A percentile compares a stretch with the other conserved stretches of the same genome.
Evolutionary conservation across 495 filamentous ascomycete species (phyloP).

Genomic region (Talaromyces proteolyticus): DNA sequence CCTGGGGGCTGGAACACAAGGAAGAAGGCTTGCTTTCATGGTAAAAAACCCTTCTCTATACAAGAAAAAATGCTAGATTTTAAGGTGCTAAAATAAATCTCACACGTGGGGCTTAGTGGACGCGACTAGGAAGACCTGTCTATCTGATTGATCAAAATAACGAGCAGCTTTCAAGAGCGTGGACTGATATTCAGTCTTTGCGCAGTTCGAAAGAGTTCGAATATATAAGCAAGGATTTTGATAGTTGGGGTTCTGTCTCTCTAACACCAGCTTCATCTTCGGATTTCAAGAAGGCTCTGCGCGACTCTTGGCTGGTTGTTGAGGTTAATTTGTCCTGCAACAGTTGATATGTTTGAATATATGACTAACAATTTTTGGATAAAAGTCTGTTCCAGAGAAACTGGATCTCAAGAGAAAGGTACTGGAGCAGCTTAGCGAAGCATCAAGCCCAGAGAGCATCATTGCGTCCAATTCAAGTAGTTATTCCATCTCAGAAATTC

Average conservation of each 20-base stretch:
- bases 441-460: constrained; percentile 1
- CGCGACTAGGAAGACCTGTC: constrained; percentile 23
- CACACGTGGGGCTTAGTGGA: constrained; percentile 31
- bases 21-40: constrained; percentile 32
- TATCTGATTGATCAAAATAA: constrained; percentile 21
- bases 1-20: constrained; percentile 33
- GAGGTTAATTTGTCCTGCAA: constrained; percentile 13
- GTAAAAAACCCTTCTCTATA: constrained; percentile 16
- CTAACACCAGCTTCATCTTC: not conserved
- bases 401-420: constrained; percentile 18
- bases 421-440: constrained; percentile 12
- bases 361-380: not conserved
- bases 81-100: not conserved
- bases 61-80: not conserved
- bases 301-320: constrained; percentile 25
- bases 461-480: constrained; percentile 17
- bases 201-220: constrained; percentile 5
- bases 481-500: not conserved
- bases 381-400: constrained; percentile 27
- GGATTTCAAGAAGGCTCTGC: constrained; percentile 1
- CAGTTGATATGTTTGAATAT: not conserved
- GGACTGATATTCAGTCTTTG: constrained; percentile 16
- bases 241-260: not conserved
- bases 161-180: constrained; percentile 16
- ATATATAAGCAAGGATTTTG: not conserved